A percentile compares a stretch with the other conserved stretches of the same genome.
Evolutionary conservation across 257 asterid genomes (phyloP).

Genomic region (Jacaranda mimosifolia): DNA sequence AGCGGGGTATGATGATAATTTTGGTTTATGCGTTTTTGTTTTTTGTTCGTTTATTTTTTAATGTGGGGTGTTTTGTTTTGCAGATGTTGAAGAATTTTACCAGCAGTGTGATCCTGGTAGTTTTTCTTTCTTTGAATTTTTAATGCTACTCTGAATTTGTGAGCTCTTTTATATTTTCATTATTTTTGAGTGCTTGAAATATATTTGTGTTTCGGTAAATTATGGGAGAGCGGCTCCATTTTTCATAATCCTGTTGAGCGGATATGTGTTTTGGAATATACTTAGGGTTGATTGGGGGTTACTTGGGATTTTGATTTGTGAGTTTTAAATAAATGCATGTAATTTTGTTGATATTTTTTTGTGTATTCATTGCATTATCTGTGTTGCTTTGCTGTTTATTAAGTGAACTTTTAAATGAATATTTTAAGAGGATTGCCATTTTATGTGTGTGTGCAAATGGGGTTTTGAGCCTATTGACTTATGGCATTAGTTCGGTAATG

Average conservation of each 20-base stretch:
- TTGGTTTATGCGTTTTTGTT: neutral
- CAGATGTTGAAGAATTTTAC: constrained; percentile 72
- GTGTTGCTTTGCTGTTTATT: neutral
- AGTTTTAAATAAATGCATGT: neutral
- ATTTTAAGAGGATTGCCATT: constrained; percentile 11
- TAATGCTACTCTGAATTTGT: neutral
- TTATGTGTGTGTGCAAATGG: neutral
- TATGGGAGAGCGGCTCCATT: neutral
- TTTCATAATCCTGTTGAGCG: neutral
- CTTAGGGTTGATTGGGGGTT: neutral
- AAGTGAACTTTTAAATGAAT: neutral
- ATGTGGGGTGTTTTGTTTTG: constrained; percentile 34
- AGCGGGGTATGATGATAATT: neutral
- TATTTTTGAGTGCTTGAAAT: neutral
- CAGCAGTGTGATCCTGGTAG: constrained; percentile 76
- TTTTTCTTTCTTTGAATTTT: constrained; percentile 4
- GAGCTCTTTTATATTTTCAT: neutral
- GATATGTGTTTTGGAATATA: neutral
- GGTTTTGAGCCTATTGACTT: constrained; percentile 12
- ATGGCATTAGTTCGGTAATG: neutral
- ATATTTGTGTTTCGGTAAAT: constrained; percentile 1
- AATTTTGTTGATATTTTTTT: neutral
- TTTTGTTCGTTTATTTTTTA: neutral
- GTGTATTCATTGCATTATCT: neutral
- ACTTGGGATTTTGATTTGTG: constrained; percentile 23